Evolutionary conservation across 345 rosid genomes (phyloP), one percentile per base, ranked within the genome.

Genomic region (Populus tremula): DNA sequence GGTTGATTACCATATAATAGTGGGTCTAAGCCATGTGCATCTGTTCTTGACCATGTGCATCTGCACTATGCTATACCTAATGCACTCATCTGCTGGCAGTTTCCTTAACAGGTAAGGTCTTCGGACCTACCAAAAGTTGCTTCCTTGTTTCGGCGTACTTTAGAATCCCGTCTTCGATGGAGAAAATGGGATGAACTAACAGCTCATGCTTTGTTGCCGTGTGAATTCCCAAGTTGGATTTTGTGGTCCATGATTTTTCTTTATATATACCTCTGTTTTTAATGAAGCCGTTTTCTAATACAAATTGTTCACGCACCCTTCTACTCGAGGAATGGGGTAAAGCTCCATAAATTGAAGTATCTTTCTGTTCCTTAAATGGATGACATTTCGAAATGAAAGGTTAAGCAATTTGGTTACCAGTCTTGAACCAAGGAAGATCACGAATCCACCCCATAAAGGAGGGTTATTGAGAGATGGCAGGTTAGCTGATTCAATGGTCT

Each of bases 11-110:
- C 21, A 53, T 23, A 41, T 7, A 63, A 59, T 18, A 50, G 20
- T 73, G 84, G 81, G 82, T 75, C 33, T 54, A 70, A 54, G 74
- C 67, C 87, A 80, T 74, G 88, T 85, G 87, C 77, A 54, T 23
- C 36, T 74, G 85, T 77, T 69, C 77, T 74, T 75, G 25, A 43
- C 67, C 85, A 82, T 85, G 87, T 82, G 87, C 81, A 66, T 21
- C 75, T 79, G 79, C 53, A 77, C 76, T 61, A 18, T 67, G 67
- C 63, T 17, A 50, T 33, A 36, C 43, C 75, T 65, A 7, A 17
- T 36, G 18, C 71, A 17, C 53, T 53, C 64, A 70, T 72, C n/a
- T 79, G 81, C 72, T 73, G 86, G 85, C 70, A 13, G 76, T 72
- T 81, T 39, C 82, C 76, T 79, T 16, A 78, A 41, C 80, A 81